Percentiles rank a stretch among this genome's conserved stretches.
phyloP scores from a whole-genome alignment of 2,329 filamentous ascomycete species.

The Lomentospora prolificans region DNA sequence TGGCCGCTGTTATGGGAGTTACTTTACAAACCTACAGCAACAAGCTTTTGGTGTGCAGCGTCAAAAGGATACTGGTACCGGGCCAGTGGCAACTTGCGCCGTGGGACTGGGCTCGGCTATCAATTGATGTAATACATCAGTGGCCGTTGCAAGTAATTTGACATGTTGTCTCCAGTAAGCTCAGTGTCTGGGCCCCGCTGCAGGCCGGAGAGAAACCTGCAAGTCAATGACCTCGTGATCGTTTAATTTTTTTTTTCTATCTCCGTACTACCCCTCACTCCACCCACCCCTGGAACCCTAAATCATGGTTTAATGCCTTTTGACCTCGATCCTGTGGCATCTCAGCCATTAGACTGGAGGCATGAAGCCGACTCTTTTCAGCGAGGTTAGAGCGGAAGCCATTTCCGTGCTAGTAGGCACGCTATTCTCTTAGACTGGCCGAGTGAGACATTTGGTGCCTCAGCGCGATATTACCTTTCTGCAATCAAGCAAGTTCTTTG shows the following conservation, averaged over 20 bases:
- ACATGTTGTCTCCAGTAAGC: background rate
- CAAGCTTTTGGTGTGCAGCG: background rate
- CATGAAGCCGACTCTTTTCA: background rate
- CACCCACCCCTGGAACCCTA: conserved; percentile 3
- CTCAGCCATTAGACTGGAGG: background rate
- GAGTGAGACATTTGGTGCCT: no score
- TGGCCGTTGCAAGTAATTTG: no score
- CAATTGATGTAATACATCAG: no score
- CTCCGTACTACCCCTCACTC: conserved; percentile 3
- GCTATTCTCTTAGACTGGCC: no score
- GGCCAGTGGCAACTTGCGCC: background rate
- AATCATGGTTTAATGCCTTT: background rate
- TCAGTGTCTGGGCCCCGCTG: conserved; percentile 2
- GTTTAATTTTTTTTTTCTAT: conserved; percentile 1
- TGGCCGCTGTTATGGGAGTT: background rate
- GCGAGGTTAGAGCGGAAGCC: background rate
- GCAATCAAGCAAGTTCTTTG: no score
- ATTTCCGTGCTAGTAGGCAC: no score
- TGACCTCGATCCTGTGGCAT: background rate
- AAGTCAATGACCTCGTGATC: conserved; percentile 8
- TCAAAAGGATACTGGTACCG: background rate
- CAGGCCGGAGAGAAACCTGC: conserved; percentile 1
- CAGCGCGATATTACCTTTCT: no score
- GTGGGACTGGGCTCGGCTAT: no score
- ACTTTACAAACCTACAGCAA: background rate